phyloP scores from a whole-genome alignment of 2,329 filamentous ascomycete species.

The Talaromyces rugulosus region DNA sequence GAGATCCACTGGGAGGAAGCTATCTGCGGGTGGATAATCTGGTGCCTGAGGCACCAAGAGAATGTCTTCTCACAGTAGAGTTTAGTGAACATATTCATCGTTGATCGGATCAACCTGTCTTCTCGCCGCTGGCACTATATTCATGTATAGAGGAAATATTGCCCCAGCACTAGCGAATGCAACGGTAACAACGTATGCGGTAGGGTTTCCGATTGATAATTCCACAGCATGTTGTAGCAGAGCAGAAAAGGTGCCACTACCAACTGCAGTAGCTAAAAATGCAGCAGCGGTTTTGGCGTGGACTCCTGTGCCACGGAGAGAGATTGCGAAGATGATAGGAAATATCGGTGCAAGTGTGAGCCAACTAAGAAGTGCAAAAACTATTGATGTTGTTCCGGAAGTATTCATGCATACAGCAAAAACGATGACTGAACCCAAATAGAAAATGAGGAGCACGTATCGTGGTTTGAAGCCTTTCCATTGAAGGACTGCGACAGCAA shows the following conservation, averaged over 20 bases:
- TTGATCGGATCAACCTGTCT: constrained; percentile 49
- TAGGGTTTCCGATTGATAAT: neutral
- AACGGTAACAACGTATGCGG: neutral
- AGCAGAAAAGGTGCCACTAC: constrained; percentile 27
- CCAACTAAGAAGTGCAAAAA: neutral
- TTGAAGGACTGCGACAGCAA: constrained; percentile 50
- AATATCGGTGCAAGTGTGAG: neutral
- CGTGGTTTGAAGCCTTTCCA: constrained; percentile 31
- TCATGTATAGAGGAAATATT: neutral
- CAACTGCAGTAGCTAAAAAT: constrained; percentile 50
- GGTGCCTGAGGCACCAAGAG: too few relatives aligned
- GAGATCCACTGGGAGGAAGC: too few relatives aligned
- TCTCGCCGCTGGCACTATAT: constrained; percentile 39
- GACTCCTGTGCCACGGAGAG: neutral
- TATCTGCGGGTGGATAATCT: too few relatives aligned
- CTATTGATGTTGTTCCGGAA: neutral
- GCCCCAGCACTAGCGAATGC: neutral
- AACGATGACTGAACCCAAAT: neutral
- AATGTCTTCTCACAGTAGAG: neutral
- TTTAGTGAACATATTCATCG: constrained; percentile 2
- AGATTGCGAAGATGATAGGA: neutral
- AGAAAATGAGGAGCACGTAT: neutral
- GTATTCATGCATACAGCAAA: neutral
- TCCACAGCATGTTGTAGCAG: neutral
- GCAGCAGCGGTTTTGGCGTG: constrained; percentile 42